Conservation (phyloP, 495 filamentous ascomycete species). For the Podospora fimiseda region DNA sequence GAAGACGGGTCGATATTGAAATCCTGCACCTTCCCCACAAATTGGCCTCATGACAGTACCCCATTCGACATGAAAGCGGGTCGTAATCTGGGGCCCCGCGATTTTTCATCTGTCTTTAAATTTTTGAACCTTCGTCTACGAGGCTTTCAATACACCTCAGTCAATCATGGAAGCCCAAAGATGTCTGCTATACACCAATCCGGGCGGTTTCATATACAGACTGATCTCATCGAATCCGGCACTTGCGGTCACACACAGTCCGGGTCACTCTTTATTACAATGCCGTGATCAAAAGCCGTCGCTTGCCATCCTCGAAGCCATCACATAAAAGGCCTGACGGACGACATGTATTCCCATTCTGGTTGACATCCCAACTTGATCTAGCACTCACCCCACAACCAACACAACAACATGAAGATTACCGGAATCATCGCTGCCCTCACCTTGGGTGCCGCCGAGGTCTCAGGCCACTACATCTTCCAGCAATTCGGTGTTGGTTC, state of each 20-base stretch:
- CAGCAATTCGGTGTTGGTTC: slow-evolving; percentile 41
- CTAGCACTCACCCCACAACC: background rate
- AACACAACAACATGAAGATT: slow-evolving; percentile 28
- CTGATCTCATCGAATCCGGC: slow-evolving; percentile 16
- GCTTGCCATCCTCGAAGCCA: background rate
- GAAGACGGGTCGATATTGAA: slow-evolving; percentile 19
- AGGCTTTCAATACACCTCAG: too few species aligned
- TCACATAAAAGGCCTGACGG: background rate
- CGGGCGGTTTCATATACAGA: slow-evolving; percentile 25
- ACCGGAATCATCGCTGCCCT: slow-evolving; percentile 26
- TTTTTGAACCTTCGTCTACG: slow-evolving; percentile 6
- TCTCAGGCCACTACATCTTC: slow-evolving; percentile 45
- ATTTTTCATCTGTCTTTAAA: slow-evolving; percentile 8
- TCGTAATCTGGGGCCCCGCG: slow-evolving; percentile 20
- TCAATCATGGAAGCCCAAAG: slow-evolving; percentile 8
- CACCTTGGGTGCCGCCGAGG: slow-evolving; percentile 29
- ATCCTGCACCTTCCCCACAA: slow-evolving; percentile 15
- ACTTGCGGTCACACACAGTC: slow-evolving; percentile 15
- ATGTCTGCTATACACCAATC: slow-evolving; percentile 1
- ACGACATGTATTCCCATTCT: too few species aligned
- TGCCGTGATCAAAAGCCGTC: background rate
- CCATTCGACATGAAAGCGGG: slow-evolving; percentile 22
- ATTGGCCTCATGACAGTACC: slow-evolving; percentile 12
- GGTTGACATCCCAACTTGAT: background rate
- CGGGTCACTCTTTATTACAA: background rate